Percentiles rank a stretch among this genome's conserved stretches.
These are phyloP conservation scores for Ustulina deusta DNA, from an alignment of 2,329 filamentous ascomycete species.

Conservation along the genomic window DNA sequence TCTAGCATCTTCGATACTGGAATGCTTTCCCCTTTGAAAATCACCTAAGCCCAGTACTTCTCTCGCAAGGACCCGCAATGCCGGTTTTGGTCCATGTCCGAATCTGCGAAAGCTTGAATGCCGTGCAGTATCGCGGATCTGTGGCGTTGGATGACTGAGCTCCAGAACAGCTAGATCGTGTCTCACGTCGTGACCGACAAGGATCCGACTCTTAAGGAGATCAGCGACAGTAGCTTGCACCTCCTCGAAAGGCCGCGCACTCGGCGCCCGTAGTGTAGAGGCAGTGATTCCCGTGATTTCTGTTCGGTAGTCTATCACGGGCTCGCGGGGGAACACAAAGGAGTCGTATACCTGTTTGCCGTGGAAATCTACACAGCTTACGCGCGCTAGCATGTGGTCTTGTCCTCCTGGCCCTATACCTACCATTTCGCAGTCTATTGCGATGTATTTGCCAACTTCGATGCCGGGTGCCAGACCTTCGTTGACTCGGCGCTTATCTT, in stretches of 20 bases:
- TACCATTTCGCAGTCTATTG: conserved; percentile 98
- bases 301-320: conserved; percentile 91
- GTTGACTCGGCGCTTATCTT: conserved; percentile 62
- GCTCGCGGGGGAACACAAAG: conserved; percentile 82
- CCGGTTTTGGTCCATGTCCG: conserved; percentile 58
- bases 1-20: conserved; percentile 82
- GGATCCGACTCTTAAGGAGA: conserved; percentile 71
- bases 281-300: conserved; percentile 84
- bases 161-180: conserved; percentile 80
- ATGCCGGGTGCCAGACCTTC: conserved; percentile 71
- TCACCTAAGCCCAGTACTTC: conserved; percentile 64
- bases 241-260: conserved; percentile 76
- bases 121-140: conserved; percentile 63
- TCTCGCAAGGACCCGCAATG: conserved; percentile 67
- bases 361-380: conserved; percentile 93
- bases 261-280: conserved; percentile 71
- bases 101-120: conserved; percentile 39
- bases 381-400: conserved; percentile 83
- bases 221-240: conserved; percentile 79
- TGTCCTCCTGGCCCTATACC: conserved; percentile 79
- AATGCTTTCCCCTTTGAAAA: conserved; percentile 73
- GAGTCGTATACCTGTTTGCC: conserved; percentile 94
- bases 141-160: conserved; percentile 73
- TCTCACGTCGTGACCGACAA: conserved; percentile 78
- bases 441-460: conserved; percentile 88